Percentiles rank a stretch among this genome's conserved stretches.
phyloP scores from a whole-genome alignment of 768 basidiomycete species.

The Sarcomyxa edulis region DNA sequence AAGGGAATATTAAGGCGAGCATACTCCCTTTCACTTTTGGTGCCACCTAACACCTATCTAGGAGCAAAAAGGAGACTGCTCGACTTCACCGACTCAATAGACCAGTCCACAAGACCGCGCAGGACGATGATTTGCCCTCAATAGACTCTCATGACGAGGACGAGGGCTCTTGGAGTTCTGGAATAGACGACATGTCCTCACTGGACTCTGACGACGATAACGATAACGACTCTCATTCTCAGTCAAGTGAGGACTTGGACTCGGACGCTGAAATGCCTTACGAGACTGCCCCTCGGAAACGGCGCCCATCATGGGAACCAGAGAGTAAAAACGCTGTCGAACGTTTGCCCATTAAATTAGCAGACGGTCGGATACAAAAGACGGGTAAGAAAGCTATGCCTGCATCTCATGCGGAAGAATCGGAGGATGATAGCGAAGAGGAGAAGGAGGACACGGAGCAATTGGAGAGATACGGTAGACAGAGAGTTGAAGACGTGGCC shows the following conservation, averaged over 20 bases:
- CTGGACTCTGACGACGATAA: conserved; percentile 20
- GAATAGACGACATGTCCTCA: conserved; percentile 24
- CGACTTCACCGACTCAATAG: conserved; percentile 65
- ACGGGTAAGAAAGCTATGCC: conserved; percentile 32
- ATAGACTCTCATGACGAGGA: conserved; percentile 62
- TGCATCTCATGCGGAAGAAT: conserved; percentile 14
- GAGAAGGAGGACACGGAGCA: conserved; percentile 28
- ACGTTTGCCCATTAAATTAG: conserved; percentile 82
- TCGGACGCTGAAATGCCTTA: conserved; percentile 75
- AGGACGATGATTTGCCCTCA: conserved; percentile 61
- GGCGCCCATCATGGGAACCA: conserved; percentile 37
- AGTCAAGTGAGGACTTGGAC: conserved; percentile 25
- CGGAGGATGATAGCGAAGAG: conserved; percentile 24
- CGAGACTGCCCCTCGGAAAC: conserved; percentile 56
- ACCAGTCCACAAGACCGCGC: conserved; percentile 37
- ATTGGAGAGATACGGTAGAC: conserved; percentile 17
- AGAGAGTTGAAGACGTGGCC: conserved; percentile 60
- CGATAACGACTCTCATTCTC: conserved; percentile 6
- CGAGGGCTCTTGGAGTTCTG: conserved; percentile 38
- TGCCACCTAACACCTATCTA: conserved; percentile 19
- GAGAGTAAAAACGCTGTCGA: conserved; percentile 47
- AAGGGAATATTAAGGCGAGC: conserved; percentile 77
- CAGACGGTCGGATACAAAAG: conserved; percentile 70
- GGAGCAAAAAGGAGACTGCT: conserved; percentile 82
- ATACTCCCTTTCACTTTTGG: neutral